A percentile compares a stretch with the other conserved stretches of the same genome.
phyloP scores from a whole-genome alignment of 148 eudicot genomes.

The Cornus controversa region DNA sequence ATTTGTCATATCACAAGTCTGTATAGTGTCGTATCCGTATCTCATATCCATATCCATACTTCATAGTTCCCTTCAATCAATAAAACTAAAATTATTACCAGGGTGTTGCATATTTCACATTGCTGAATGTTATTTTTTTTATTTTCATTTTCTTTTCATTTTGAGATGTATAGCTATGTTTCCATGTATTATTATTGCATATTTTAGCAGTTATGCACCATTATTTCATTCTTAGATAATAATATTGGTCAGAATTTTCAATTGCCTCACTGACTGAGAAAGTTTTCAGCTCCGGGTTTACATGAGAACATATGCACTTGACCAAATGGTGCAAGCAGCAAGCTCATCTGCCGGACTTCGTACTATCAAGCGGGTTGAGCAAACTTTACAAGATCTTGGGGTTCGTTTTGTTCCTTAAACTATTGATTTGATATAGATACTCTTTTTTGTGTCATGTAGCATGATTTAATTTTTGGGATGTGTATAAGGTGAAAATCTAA shows the following conservation, averaged over 20 bases:
- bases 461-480: not conserved
- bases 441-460: not conserved
- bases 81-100: not conserved
- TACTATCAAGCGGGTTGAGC: constrained; percentile 91
- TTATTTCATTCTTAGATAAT: not conserved
- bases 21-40: too few species aligned
- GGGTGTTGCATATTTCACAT: not conserved
- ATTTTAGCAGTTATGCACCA: not conserved
- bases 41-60: not conserved
- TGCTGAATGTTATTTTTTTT: not conserved
- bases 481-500: too few species aligned
- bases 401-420: constrained; percentile 43
- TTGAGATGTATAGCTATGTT: not conserved
- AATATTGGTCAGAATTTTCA: not conserved
- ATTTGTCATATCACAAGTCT: too few species aligned
- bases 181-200: not conserved
- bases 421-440: not conserved
- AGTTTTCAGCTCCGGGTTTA: constrained; percentile 83
- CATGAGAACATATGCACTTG: constrained; percentile 86
- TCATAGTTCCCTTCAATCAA: not conserved
- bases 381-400: constrained; percentile 98
- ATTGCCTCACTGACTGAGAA: constrained; percentile 16
- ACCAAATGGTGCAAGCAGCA: constrained; percentile 98
- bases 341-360: constrained; percentile 94
- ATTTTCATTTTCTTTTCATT: too few species aligned